Conservation (phyloP, 2,329 filamentous ascomycete genomes). For the Pyrenochaeta sp. region DNA sequence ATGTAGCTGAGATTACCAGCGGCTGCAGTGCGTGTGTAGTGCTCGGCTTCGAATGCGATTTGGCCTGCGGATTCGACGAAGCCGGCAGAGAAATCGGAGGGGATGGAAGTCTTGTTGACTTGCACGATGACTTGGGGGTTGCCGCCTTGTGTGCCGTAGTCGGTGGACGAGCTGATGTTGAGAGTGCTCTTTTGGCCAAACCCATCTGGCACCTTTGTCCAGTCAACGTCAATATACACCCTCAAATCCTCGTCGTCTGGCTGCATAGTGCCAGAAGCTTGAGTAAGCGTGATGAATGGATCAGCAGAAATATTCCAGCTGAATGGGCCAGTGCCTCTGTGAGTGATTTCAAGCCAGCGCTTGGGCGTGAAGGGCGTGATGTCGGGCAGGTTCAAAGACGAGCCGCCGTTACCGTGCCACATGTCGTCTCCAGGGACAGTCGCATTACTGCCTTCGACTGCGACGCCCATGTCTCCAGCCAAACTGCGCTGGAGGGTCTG, state of each 20-base stretch:
- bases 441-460: constrained; percentile 71
- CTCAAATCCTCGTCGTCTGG: constrained; percentile 44
- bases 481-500: constrained; percentile 66
- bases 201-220: constrained; percentile 35
- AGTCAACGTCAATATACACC: constrained; percentile 50
- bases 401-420: constrained; percentile 62
- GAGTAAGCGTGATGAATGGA: constrained; percentile 48
- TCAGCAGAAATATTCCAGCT: constrained; percentile 48
- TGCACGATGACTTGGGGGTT: constrained; percentile 42
- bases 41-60: constrained; percentile 49
- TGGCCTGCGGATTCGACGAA: constrained; percentile 48
- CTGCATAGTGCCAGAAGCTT: constrained; percentile 40
- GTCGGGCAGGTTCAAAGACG: constrained; percentile 39
- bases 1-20: constrained; percentile 38
- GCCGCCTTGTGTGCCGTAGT: constrained; percentile 50
- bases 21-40: constrained; percentile 45
- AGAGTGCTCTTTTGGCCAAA: constrained; percentile 42
- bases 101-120: constrained; percentile 47
- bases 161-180: constrained; percentile 43
- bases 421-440: constrained; percentile 73
- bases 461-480: constrained; percentile 69
- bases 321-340: constrained; percentile 41
- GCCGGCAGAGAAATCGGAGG: constrained; percentile 42
- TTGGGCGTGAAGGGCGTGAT: constrained; percentile 46
- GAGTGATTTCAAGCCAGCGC: constrained; percentile 50